Evolutionary conservation across 2,329 filamentous ascomycete genomes (phyloP).

Genomic region (Trichoderma sp.): DNA sequence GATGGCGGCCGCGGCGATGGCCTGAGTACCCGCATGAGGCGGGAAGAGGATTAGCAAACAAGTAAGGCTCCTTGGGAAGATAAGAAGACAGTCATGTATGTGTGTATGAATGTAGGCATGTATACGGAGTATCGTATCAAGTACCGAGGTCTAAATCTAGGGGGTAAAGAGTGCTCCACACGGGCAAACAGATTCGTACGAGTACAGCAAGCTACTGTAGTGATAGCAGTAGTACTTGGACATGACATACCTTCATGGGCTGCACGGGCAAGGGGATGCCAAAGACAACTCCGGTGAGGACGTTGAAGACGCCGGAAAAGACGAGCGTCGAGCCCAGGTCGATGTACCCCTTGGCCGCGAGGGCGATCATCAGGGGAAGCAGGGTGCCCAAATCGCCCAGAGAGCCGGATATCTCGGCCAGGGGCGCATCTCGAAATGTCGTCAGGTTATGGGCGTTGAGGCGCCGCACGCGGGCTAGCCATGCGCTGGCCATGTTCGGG

Average conservation of each 20-base stretch:
- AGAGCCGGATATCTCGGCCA: constrained; percentile 82
- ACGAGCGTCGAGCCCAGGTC: constrained; percentile 81
- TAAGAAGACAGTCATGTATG: background rate
- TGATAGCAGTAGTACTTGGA: background rate
- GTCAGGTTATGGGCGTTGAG: constrained; percentile 50
- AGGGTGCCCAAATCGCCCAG: constrained; percentile 87
- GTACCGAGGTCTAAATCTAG: background rate
- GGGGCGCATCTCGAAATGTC: constrained; percentile 49
- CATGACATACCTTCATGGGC: constrained; percentile 65
- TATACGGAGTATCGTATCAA: background rate
- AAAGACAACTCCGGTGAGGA: constrained; percentile 78
- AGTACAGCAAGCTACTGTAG: background rate
- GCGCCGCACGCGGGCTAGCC: constrained; percentile 34
- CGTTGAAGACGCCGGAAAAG: constrained; percentile 85
- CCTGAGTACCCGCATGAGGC: constrained; percentile 44
- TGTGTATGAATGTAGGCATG: background rate
- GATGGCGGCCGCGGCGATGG: constrained; percentile 90
- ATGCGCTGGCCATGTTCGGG: constrained; percentile 28
- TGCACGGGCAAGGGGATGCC: constrained; percentile 90
- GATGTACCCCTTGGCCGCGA: constrained; percentile 76
- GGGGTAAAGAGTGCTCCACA: background rate
- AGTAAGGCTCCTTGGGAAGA: background rate
- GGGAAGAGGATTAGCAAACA: background rate
- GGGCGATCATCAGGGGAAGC: constrained; percentile 83
- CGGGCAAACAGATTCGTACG: background rate